Conservation (phyloP, 495 filamentous ascomycete species). For the Penicillium verhagenii region DNA sequence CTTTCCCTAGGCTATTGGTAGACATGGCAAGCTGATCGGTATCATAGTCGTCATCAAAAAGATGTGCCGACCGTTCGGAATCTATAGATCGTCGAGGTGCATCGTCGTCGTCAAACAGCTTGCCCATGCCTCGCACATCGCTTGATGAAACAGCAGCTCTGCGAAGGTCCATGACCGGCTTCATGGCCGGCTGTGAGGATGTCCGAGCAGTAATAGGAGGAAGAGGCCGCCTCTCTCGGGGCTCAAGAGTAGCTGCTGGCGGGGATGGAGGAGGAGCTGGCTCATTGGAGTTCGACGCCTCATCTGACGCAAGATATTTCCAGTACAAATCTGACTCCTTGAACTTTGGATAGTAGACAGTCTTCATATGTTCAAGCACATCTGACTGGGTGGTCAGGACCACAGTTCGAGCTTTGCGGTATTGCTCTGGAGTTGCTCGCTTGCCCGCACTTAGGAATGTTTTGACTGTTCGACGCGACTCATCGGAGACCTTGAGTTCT, state of each 20-base stretch:
- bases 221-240: conserved; percentile 37
- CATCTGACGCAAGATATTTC: conserved; percentile 90
- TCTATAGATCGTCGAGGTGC: conserved; percentile 57
- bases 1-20: conserved; percentile 53
- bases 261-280: conserved; percentile 23
- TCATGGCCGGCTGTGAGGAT: conserved; percentile 35
- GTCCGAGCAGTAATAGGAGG: conserved; percentile 45
- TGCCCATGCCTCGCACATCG: conserved; percentile 48
- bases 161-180: conserved; percentile 48
- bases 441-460: conserved; percentile 75
- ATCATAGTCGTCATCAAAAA: conserved; percentile 69
- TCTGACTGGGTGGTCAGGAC: conserved; percentile 80
- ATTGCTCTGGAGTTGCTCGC: conserved; percentile 74
- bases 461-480: conserved; percentile 65
- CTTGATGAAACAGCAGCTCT: conserved; percentile 57
- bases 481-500: conserved; percentile 73
- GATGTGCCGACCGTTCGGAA: conserved; percentile 49
- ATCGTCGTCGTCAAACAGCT: conserved; percentile 47
- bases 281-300: conserved; percentile 54
- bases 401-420: conserved; percentile 76
- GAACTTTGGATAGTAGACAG: conserved; percentile 76
- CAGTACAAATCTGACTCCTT: conserved; percentile 90
- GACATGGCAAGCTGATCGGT: conserved; percentile 62
- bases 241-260: conserved; percentile 25
- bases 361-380: conserved; percentile 79